Base-by-base conservation (phyloP, 345 rosid genomes). In the Ailanthus altissimus region DNA sequence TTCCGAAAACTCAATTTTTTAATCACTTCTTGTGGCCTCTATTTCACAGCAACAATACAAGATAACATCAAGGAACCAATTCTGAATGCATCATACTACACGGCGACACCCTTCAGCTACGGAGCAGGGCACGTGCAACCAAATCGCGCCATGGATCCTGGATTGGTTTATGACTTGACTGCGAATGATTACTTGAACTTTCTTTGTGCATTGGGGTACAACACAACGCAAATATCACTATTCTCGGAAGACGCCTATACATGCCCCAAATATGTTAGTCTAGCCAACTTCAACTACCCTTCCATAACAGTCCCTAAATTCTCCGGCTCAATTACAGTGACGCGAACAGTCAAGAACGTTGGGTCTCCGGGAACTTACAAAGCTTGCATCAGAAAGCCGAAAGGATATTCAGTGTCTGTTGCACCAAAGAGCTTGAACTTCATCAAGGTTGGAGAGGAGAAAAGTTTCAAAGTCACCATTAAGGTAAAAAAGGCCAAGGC, bases 41-140 rank as follows among this genome's bases (percentile, higher is more conserved):
- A 23, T 62, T 40, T 59, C 47, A 51, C 84, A 91, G 97, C 97
- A 56, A 87, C 85, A 13, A 85, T 72, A n/a, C 56, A 56, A 79
- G 98, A 90, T 60, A 92, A 91, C 80, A 77, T 75, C 0, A 71
- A 60, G 45, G 86, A 87, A 25, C 81, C 85, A 42, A 89, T 90
- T 73, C 82, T 81, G 8, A 87, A 87, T 56, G 77, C 84, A 50
- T 78, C 88, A 49, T 45, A 68, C 69, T 21, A 45, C 69, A 78
- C 79, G 72, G 94, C 97, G 62, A 88, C 89, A 12, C 94, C 98
- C 3, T 96, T 96, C 32, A 83, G 83, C 75, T 91, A 82, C 1
- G 98, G 98, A 14, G 89, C 97, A 25, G 99, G 98, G 73, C 97
- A 96, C 70, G 78, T 92, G 15, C 88, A 85, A 65, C 99, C 99